These are phyloP conservation scores for Fragilaria crotonensis DNA, from an alignment of 108 stramenopile species.

Conservation along the genomic window DNA sequence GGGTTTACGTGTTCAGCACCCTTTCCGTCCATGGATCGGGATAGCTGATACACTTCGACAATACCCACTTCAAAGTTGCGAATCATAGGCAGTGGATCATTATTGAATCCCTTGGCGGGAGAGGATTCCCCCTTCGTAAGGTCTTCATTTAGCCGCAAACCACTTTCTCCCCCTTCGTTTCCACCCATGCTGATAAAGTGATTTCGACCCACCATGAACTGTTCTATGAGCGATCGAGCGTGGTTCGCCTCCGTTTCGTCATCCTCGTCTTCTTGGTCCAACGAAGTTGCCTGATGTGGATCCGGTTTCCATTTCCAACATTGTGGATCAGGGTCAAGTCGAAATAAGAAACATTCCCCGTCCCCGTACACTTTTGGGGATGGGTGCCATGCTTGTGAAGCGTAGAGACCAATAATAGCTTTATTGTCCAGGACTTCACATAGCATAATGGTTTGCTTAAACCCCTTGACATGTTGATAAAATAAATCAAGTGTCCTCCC, in stretches of 20 bases:
- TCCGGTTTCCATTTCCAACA: constrained; percentile 71
- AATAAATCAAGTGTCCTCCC: constrained; percentile 68
- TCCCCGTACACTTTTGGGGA: constrained; percentile 55
- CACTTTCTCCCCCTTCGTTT: constrained; percentile 54
- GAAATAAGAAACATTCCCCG: constrained; percentile 77
- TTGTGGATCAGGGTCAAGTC: constrained; percentile 47
- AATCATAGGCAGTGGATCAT: constrained; percentile 49
- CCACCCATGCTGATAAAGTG: constrained; percentile 76
- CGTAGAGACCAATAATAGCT: constrained; percentile 70
- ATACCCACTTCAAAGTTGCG: constrained; percentile 64
- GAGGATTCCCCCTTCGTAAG: constrained; percentile 59
- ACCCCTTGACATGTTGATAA: constrained; percentile 37
- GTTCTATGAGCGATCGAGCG: constrained; percentile 48
- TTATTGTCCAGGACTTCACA: constrained; percentile 42
- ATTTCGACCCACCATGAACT: constrained; percentile 57
- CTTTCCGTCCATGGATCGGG: constrained; percentile 28
- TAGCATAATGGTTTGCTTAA: constrained; percentile 63
- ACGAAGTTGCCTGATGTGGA: constrained; percentile 9
- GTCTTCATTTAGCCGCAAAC: constrained; percentile 74
- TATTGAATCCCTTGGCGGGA: constrained; percentile 60
- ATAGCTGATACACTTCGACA: constrained; percentile 66
- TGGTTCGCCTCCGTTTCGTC: constrained; percentile 7
- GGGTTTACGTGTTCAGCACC: too few species aligned
- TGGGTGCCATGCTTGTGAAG: constrained; percentile 68
- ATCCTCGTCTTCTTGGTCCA: background rate